Evolutionary conservation across 116 monocot genomes (phyloP), one percentile per base, ranked within the genome.

Genomic region (Posidonia oceanica): DNA sequence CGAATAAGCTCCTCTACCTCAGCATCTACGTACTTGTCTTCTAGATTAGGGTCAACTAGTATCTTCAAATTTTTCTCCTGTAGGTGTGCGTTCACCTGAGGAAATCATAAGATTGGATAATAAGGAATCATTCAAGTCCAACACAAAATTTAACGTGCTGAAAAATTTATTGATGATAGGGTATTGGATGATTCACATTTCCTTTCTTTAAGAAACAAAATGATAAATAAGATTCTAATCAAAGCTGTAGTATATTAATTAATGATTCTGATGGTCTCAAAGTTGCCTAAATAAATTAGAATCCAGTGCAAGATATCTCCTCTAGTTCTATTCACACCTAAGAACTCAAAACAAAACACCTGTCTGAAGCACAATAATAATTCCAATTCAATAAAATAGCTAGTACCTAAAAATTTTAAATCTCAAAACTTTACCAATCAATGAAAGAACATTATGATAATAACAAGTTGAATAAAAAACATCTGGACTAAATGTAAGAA

Each of bases 1-100:
- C 88, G 88, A 67, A 88, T 86, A 44, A 92, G 86, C 6, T 83
- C 78, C 71, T 92, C 88, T 42, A 92, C 88, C 64, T 92, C 88
- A 5, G 71, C 54, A 8, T 92, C 88, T 17, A 80, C 69, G 21
- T 86, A 92, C 7, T 22, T 61, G 59, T 80, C 78, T 66, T 76
- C 77, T 3, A 92, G 76, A 71, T 92, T 88, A 13, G 92, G 92
- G 64, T 92, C 92, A 14, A 92, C 86, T 63, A 92, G 67, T 86
- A 74, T 82, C 54, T 88, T 88, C 36, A 92, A 59, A 73, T 75
- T 83, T 71, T 84, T 92, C 65, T 92, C 92, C 66, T 84, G 86
- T 66, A 92, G 71, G 17, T 88, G 78, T 72, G 82, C 86, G 82
- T 88, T 92, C 44, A 92, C 92, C 92, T 92, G 83, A 75, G 22